These are phyloP conservation scores for Remersonia thermophila DNA, from an alignment of 2,329 filamentous ascomycete species.

Conservation along the genomic window DNA sequence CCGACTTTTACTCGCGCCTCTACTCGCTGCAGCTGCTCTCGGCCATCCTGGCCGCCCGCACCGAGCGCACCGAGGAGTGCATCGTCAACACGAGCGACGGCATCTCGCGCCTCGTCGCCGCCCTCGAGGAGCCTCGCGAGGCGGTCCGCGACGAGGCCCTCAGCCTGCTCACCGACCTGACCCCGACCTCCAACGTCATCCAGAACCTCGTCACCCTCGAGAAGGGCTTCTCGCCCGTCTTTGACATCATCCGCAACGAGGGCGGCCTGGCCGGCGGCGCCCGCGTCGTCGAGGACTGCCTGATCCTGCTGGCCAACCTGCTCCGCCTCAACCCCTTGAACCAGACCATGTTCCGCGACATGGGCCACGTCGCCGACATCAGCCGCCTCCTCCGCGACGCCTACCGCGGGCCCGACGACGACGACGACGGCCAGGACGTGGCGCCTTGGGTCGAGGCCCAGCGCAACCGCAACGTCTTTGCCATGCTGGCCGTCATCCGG, in stretches of 20 bases:
- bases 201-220: slow-evolving; percentile 95
- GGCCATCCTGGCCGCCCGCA: slow-evolving; percentile 72
- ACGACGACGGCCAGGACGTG: slow-evolving; percentile 44
- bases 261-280: slow-evolving; percentile 73
- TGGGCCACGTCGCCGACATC: slow-evolving; percentile 65
- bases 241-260: slow-evolving; percentile 68
- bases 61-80: slow-evolving; percentile 88
- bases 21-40: slow-evolving; percentile 84
- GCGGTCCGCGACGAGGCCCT: slow-evolving; percentile 81
- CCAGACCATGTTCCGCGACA: slow-evolving; percentile 86
- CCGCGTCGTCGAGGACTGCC: slow-evolving; percentile 80
- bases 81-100: slow-evolving; percentile 81
- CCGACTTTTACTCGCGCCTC: slow-evolving; percentile 80
- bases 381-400: slow-evolving; percentile 54
- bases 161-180: slow-evolving; percentile 76
- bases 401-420: slow-evolving; percentile 29
- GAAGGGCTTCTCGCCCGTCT: slow-evolving; percentile 80
- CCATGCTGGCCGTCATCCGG: slow-evolving; percentile 72
- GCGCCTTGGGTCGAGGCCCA: slow-evolving; percentile 66
- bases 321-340: slow-evolving; percentile 80
- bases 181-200: slow-evolving; percentile 73
- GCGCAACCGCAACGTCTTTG: slow-evolving; percentile 83
- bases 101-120: slow-evolving; percentile 71
- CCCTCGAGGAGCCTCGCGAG: slow-evolving; percentile 75
- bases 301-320: slow-evolving; percentile 82